These are phyloP conservation scores for Protomyces arabidopsidicola DNA, from an alignment of 1,139 yeast species.

Conservation along the genomic window DNA sequence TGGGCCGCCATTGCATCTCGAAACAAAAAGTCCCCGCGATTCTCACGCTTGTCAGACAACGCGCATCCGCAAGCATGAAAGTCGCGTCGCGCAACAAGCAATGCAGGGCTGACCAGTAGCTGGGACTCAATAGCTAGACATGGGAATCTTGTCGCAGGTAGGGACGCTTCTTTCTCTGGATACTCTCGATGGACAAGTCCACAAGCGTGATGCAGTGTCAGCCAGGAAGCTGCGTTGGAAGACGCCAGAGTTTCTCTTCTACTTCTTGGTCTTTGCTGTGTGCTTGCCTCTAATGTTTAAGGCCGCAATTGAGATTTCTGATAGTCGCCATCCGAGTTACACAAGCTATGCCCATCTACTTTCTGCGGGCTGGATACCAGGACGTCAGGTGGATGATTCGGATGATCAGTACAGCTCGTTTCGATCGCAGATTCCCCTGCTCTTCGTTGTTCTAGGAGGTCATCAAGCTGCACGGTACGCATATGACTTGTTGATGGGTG, in stretches of 20 bases:
- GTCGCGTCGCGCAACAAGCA: neutral
- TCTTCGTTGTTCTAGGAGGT: slow-evolving; percentile 50
- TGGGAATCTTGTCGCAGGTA: neutral
- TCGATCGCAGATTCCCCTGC: slow-evolving; percentile 66
- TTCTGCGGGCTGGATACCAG: slow-evolving; percentile 59
- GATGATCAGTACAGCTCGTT: slow-evolving; percentile 86
- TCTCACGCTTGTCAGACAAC: neutral
- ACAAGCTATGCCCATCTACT: slow-evolving; percentile 57
- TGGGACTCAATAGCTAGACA: neutral
- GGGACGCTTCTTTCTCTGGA: slow-evolving; percentile 11
- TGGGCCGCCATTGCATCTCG: too few relatives aligned
- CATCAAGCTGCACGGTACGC: slow-evolving; percentile 54
- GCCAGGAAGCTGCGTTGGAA: slow-evolving; percentile 17
- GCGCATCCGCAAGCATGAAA: neutral
- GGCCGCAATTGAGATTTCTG: slow-evolving; percentile 23
- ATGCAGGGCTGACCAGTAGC: neutral
- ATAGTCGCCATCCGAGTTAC: slow-evolving; percentile 59
- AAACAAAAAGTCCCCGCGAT: neutral
- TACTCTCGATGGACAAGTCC: slow-evolving; percentile 20
- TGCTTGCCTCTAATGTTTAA: slow-evolving; percentile 23
- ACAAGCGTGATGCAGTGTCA: neutral
- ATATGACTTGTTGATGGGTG: slow-evolving; percentile 29
- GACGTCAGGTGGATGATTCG: slow-evolving; percentile 57
- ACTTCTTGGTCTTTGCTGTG: slow-evolving; percentile 14
- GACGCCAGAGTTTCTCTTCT: slow-evolving; percentile 27